Evolutionary conservation across 2,329 filamentous ascomycete species (phyloP).

Genomic region (Tolypocladium sp.): DNA sequence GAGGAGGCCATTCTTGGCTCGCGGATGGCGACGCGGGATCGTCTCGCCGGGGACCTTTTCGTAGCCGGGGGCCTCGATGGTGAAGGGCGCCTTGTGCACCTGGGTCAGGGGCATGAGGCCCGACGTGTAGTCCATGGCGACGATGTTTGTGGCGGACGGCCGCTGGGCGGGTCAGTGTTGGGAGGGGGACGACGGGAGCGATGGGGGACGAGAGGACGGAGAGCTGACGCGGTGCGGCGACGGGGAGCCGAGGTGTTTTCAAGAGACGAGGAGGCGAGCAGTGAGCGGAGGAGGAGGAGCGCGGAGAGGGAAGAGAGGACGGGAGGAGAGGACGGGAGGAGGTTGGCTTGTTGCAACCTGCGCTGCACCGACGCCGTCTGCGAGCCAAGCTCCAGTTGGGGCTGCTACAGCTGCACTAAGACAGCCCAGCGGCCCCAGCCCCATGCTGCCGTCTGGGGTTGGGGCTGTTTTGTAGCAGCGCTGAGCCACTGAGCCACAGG

Average conservation of each 20-base stretch:
- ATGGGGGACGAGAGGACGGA: background rate
- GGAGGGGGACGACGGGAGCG: background rate
- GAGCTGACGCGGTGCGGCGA: background rate
- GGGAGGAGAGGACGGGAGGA: background rate
- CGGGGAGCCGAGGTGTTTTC: background rate
- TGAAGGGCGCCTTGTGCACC: constrained; percentile 64
- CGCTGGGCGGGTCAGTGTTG: background rate
- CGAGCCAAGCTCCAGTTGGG: background rate
- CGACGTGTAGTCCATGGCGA: constrained; percentile 24
- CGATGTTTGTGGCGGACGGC: background rate
- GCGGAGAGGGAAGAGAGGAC: background rate
- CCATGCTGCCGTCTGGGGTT: background rate
- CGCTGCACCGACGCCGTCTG: background rate
- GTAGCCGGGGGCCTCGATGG: constrained; percentile 60
- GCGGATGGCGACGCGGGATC: constrained; percentile 66
- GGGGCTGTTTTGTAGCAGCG: background rate
- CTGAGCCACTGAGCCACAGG: background rate
- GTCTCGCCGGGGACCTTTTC: constrained; percentile 71
- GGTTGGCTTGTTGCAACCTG: background rate
- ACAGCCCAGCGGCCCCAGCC: background rate
- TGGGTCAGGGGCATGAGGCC: constrained; percentile 44
- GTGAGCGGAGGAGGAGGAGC: background rate
- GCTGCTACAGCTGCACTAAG: background rate
- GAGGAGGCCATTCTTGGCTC: constrained; percentile 61
- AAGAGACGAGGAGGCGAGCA: background rate